Evolutionary conservation across 1,139 yeast species (phyloP), one percentile per base, ranked within the genome.

Genomic region (Barnettozyma hawaiiensis): DNA sequence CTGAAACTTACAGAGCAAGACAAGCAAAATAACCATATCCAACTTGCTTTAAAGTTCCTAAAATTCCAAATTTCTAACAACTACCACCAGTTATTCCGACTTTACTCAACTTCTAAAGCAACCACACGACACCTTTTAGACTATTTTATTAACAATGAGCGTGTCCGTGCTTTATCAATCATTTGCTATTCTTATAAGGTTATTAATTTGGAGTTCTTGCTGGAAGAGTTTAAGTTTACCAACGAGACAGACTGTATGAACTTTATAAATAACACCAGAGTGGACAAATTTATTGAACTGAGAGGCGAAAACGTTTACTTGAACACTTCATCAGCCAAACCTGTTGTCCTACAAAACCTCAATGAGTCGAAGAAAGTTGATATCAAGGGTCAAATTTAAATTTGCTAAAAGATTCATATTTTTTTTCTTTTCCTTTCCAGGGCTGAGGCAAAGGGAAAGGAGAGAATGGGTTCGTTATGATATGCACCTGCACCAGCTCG

Each of bases 311-410:
- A 49, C 28, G 57, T 53, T 26, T 59, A 55, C 39, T 52, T 71
- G 37, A 66, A 65, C 41, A 62, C 74, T 34, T 62, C 68, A 20
- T 66, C 70, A 35, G 75, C 85, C 0, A 68, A 78, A 54, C 55
- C 67, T 0, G 57, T 61, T 1, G 66, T 84, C 11, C 69, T 69
- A 40, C 64, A 66, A 8, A 66, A 75, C 15, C 68, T 71, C 42
- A 64, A 66, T 39, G 64, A 71, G 19, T 70, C 75, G 51, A 75
- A 70, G 47, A 83, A 75, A 57, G 80, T 90, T n/a, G 97, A 90
- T 59, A 89, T 90, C 47, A 90, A 89, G 66, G 97, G 97, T 0
- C 97, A 90, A 61, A 72, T 83, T 16, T 85, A 60, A 43, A 10
- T 41, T 28, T 26, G 29, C 16, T 26, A 8, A 12, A 24, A 6